These are phyloP conservation scores for Suillus fuscotomentosus DNA, from an alignment of 768 basidiomycete genomes.

Conservation along the genomic window DNA sequence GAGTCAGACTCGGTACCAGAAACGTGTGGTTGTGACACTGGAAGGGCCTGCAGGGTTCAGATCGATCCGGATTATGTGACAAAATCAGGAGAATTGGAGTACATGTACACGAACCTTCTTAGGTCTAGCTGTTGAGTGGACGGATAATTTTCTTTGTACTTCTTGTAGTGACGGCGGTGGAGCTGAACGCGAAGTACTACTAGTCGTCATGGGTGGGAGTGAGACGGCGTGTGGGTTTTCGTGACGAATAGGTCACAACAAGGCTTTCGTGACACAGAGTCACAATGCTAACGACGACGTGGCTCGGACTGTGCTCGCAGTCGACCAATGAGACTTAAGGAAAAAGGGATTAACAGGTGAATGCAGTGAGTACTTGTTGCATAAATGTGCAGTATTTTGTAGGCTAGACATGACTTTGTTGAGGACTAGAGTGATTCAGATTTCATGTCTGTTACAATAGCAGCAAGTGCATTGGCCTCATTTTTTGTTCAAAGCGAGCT, in stretches of 20 bases:
- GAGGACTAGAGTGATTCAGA: background rate
- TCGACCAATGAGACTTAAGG: background rate
- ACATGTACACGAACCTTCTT: conserved; percentile 38
- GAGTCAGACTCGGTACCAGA: conserved; percentile 89
- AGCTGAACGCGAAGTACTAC: conserved; percentile 22
- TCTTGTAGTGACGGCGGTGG: conserved; percentile 84
- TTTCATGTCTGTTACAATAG: background rate
- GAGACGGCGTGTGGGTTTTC: conserved; percentile 17
- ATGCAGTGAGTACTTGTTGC: background rate
- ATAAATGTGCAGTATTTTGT: background rate
- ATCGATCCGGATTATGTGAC: conserved; percentile 15
- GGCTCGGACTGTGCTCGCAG: background rate
- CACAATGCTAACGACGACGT: background rate
- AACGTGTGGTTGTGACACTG: conserved; percentile 33
- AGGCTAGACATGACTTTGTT: background rate
- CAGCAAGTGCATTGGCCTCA: background rate
- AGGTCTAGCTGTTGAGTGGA: conserved; percentile 60
- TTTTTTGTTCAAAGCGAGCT: background rate
- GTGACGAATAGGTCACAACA: conserved; percentile 9
- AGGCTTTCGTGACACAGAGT: background rate
- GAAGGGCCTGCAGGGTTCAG: conserved; percentile 28
- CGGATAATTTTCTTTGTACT: conserved; percentile 80
- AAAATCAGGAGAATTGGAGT: background rate
- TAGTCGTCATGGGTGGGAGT: conserved; percentile 14
- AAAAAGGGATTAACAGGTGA: background rate